phyloP scores from a whole-genome alignment of 441 rosid genomes.

The Theobroma grandiflorum region DNA sequence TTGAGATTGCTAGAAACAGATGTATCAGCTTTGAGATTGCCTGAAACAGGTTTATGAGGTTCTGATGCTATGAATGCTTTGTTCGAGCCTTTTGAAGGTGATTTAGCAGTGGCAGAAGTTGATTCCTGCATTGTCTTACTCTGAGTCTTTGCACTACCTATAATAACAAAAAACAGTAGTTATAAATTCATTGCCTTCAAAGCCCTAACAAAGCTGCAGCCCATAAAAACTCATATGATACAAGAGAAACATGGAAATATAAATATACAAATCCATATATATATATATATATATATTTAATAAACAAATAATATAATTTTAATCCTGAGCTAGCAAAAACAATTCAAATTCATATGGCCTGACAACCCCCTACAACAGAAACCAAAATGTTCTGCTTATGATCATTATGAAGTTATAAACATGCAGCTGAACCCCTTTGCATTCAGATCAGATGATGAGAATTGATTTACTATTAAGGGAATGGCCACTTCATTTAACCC shows the following conservation, averaged over 20 bases:
- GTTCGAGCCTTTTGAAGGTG: slow-evolving; percentile 31
- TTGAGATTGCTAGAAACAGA: slow-evolving; percentile 46
- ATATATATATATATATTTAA: not conserved
- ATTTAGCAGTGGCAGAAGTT: slow-evolving; percentile 21
- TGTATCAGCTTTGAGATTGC: slow-evolving; percentile 47
- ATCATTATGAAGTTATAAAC: not conserved
- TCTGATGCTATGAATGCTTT: slow-evolving; percentile 31
- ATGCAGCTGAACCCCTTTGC: not conserved
- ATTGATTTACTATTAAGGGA: not conserved
- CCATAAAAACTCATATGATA: not conserved
- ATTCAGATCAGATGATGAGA: not conserved
- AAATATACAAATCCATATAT: not conserved
- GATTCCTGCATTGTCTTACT: slow-evolving; percentile 31
- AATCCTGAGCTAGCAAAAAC: not conserved
- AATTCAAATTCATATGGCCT: not conserved
- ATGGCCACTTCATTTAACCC: not conserved
- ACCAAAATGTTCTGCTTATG: not conserved
- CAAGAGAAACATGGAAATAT: not conserved
- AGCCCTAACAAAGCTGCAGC: not conserved
- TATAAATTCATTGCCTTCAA: not conserved
- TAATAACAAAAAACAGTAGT: slow-evolving; percentile 13
- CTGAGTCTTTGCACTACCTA: slow-evolving; percentile 41
- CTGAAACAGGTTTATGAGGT: slow-evolving; percentile 37
- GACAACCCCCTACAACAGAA: too few species aligned
- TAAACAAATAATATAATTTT: not conserved